Base-by-base conservation (phyloP, 208 protist species). In the Leishmania major region DNA sequence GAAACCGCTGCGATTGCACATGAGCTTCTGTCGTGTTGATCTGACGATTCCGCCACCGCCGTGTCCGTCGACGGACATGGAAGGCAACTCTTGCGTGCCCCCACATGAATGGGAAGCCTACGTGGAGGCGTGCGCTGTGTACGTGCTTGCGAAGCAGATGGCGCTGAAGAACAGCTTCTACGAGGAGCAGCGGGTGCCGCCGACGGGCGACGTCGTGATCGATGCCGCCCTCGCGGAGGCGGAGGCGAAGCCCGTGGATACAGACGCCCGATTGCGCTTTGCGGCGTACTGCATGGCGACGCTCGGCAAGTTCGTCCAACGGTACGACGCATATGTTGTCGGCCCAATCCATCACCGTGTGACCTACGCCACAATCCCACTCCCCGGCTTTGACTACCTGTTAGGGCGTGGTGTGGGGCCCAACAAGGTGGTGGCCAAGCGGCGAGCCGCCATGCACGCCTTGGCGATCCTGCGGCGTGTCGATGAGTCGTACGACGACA, bases 371-470 rank as follows among this genome's bases (percentile, higher is more conserved):
- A 91, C 91, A 8, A 66, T 95, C 1, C 75, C 87, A 19, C 82
- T 96, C 28, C 96, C 96, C 11, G 94, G 94, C 19, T 91, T 90
- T 62, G 86, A 89, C 62, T 84, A 93, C 47, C 40, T 96, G 40
- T 40, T 55, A 22, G 93, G 91, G 45, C 84, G 86, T 37, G 96
- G 96, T 17, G 93, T 97, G 0, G 94, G 90, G 4, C 15, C 71
- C 11, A 95, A 89, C 74, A 94, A 90, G 59, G 87, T 91, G 6
- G 57, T 53, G 0, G 89, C 94, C 6, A 84, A 94, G 77, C 82
- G 87, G 37, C 91, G 91, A 3, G 96, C 94, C 19, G 89, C 96
- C 1, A 93, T 95, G 91, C 96, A 98, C 81, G 89, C 87, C 8
- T 67, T 97, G 10, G 88, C 90, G n/a, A 60, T 98, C 22, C 83